These are phyloP conservation scores for Diospyros kaki DNA, from an alignment of 148 eudicot species.

Conservation along the genomic window DNA sequence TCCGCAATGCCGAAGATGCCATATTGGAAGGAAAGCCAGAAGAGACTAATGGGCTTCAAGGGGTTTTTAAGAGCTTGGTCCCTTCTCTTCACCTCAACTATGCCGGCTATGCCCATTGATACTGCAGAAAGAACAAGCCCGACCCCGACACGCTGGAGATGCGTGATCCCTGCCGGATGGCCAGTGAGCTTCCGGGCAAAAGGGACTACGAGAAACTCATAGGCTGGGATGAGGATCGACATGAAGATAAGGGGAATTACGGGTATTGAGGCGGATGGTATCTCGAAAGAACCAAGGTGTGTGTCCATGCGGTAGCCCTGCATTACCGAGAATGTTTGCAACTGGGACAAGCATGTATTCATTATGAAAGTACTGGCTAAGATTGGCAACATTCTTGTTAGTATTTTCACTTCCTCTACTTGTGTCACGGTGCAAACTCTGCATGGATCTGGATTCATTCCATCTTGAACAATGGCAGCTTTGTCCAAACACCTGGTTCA, in stretches of 20 bases:
- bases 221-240: constrained; percentile 33
- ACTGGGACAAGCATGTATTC: constrained; percentile 15
- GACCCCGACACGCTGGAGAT: constrained; percentile 44
- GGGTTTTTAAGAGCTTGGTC: constrained; percentile 15
- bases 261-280: constrained; percentile 17
- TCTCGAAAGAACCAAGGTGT: constrained; percentile 5
- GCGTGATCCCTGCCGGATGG: constrained; percentile 36
- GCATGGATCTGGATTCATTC: constrained; percentile 7
- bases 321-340: constrained; percentile 18
- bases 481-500: constrained; percentile 15
- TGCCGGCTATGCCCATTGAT: constrained; percentile 37
- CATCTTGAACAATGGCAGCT: constrained; percentile 14
- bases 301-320: constrained; percentile 15
- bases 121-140: constrained; percentile 38
- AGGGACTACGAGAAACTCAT: constrained; percentile 37
- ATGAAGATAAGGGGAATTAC: constrained; percentile 42
- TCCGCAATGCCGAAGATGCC: constrained; percentile 22
- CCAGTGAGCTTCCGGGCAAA: constrained; percentile 30
- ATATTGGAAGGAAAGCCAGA: constrained; percentile 25
- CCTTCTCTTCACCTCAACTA: constrained; percentile 31
- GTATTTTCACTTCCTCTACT: constrained; percentile 17
- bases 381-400: constrained; percentile 20
- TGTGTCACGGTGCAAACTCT: constrained; percentile 15
- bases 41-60: constrained; percentile 17
- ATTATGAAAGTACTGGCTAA: constrained; percentile 20